Conservation (phyloP, 2,329 filamentous ascomycete genomes). For the Byssochlamys sp. region DNA sequence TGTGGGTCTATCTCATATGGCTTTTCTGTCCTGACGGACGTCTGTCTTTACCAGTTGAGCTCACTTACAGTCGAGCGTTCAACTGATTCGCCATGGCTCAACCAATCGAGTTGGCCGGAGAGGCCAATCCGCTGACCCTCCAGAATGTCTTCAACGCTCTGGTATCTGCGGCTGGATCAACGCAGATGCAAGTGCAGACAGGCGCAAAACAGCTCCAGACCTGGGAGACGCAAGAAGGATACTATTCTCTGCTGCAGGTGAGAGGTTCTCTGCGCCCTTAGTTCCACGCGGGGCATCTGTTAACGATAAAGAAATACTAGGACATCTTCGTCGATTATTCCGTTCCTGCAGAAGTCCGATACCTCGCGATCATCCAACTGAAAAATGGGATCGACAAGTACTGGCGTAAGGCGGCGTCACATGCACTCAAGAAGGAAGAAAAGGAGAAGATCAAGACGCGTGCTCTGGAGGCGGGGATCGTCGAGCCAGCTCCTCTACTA, state of each 20-base stretch:
- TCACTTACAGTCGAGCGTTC: neutral
- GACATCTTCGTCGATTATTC: conserved; percentile 71
- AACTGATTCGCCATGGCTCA: conserved; percentile 50
- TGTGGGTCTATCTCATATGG: neutral
- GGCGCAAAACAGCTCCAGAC: conserved; percentile 58
- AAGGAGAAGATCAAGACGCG: conserved; percentile 66
- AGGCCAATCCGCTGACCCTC: conserved; percentile 61
- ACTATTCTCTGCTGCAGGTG: conserved; percentile 61
- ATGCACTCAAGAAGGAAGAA: conserved; percentile 57
- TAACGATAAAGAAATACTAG: conserved; percentile 32
- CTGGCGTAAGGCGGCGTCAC: conserved; percentile 73
- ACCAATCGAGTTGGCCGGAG: conserved; percentile 68
- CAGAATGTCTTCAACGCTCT: conserved; percentile 57
- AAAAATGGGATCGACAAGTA: conserved; percentile 95
- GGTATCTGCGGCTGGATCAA: conserved; percentile 53
- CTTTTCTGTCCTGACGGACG: neutral
- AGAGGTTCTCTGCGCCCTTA: conserved; percentile 9
- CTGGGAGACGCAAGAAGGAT: conserved; percentile 60
- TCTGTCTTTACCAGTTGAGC: neutral
- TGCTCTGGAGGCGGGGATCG: conserved; percentile 65
- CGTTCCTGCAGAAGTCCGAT: conserved; percentile 67
- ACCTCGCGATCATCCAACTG: conserved; percentile 83
- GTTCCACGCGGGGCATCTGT: neutral
- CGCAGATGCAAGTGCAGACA: conserved; percentile 57
- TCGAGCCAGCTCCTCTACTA: conserved; percentile 64